These are phyloP conservation scores for Erysimum cheiranthoides DNA, from an alignment of 345 rosid species.

Conservation along the genomic window DNA sequence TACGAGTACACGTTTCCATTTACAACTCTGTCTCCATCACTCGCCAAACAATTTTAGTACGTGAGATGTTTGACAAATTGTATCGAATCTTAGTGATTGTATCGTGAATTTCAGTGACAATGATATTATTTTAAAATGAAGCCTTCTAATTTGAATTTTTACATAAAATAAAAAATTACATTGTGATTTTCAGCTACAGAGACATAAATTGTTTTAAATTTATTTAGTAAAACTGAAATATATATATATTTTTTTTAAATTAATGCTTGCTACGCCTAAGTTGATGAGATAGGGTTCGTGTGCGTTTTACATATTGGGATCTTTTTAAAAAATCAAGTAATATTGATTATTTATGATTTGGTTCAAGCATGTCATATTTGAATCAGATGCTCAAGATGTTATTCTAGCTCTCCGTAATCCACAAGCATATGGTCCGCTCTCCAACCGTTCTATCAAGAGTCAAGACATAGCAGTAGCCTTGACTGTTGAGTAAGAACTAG, in stretches of 20 bases:
- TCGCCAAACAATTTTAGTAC: conserved; percentile 16
- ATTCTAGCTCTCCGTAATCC: not conserved
- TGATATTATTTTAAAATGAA: not conserved
- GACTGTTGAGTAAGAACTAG: too few relatives aligned
- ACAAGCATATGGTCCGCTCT: not conserved
- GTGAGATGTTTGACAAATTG: conserved; percentile 17
- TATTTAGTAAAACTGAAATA: not conserved
- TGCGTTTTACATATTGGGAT: not conserved
- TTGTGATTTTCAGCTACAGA: conserved; percentile 9
- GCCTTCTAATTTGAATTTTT: not conserved
- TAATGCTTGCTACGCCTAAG: not conserved
- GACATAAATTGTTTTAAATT: not conserved
- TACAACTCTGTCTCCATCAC: conserved; percentile 36
- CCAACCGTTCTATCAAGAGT: not conserved
- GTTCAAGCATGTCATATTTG: not conserved
- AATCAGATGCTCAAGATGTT: not conserved
- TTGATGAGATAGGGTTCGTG: conserved; percentile 3
- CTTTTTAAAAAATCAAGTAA: not conserved
- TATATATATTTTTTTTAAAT: not conserved
- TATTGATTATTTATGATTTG: not conserved
- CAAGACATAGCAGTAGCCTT: not conserved
- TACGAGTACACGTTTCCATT: conserved; percentile 37
- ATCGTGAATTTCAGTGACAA: not conserved
- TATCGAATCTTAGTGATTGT: conserved; percentile 17
- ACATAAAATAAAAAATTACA: not conserved